Conservation (phyloP, 1,284 basidiomycete species). For the Cryptococcus sp. region DNA sequence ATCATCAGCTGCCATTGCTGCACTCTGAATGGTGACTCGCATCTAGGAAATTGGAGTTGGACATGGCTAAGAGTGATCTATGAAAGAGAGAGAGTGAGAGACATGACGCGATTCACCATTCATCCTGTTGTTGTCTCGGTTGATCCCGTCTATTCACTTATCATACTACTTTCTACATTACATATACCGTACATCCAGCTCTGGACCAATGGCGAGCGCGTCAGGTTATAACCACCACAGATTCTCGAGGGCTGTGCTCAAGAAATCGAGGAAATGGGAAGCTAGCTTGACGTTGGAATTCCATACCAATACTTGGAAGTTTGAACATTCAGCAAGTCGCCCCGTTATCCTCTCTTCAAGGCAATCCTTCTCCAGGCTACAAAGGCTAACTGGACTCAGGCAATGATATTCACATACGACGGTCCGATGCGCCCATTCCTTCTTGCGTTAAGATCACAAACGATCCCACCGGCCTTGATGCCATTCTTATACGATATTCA, state of each 20-base stretch:
- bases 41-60: slow-evolving; percentile 54
- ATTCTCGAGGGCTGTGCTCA: slow-evolving; percentile 45
- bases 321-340: slow-evolving; percentile 43
- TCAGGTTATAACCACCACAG: slow-evolving; percentile 49
- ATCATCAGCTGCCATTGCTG: not conserved
- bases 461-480: slow-evolving; percentile 44
- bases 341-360: too few species aligned
- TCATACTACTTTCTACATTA: not conserved
- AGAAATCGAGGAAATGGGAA: slow-evolving; percentile 48
- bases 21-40: slow-evolving; percentile 40
- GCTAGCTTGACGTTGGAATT: slow-evolving; percentile 47
- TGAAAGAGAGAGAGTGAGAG: too few species aligned
- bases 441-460: slow-evolving; percentile 46
- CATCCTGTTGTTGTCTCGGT: too few species aligned
- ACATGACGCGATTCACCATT: too few species aligned
- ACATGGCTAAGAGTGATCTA: slow-evolving; percentile 29
- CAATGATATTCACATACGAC: slow-evolving; percentile 44
- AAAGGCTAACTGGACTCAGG: too few species aligned
- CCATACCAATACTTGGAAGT: slow-evolving; percentile 42
- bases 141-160: not conserved
- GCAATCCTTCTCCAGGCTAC: too few species aligned
- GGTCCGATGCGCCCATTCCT: slow-evolving; percentile 50
- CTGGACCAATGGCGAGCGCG: slow-evolving; percentile 42
- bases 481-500: slow-evolving; percentile 46
- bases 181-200: not conserved